These are phyloP conservation scores for Keqinozyma sinolaborantium DNA, from an alignment of 1,139 yeast species.

Conservation along the genomic window DNA sequence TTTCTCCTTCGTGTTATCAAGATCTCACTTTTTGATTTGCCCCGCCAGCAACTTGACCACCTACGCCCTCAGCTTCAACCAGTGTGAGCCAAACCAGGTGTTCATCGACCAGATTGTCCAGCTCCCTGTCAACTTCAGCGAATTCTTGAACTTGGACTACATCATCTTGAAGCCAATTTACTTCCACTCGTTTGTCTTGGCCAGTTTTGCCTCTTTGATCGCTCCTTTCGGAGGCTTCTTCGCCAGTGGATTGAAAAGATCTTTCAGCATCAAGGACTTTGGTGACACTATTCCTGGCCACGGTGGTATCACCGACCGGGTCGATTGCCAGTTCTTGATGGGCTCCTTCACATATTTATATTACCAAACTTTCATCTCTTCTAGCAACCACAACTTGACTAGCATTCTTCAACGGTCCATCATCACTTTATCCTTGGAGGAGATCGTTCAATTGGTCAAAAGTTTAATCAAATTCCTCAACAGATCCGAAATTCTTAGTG, in stretches of 20 bases:
- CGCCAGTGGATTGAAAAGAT: slow-evolving; percentile 94
- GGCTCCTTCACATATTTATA: slow-evolving; percentile 92
- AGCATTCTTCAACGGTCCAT: slow-evolving; percentile 73
- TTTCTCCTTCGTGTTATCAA: slow-evolving; percentile 61
- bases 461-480: slow-evolving; percentile 62
- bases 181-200: slow-evolving; percentile 79
- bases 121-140: slow-evolving; percentile 66
- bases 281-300: slow-evolving; percentile 63
- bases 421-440: slow-evolving; percentile 63
- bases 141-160: slow-evolving; percentile 22
- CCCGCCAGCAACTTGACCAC: slow-evolving; percentile 73
- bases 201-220: slow-evolving; percentile 92
- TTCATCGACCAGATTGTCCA: slow-evolving; percentile 76
- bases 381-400: slow-evolving; percentile 68
- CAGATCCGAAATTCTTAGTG: slow-evolving; percentile 48
- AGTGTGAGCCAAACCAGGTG: slow-evolving; percentile 84
- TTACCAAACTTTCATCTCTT: slow-evolving; percentile 86
- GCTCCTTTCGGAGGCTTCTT: slow-evolving; percentile 99
- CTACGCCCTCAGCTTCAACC: slow-evolving; percentile 41
- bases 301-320: slow-evolving; percentile 96
- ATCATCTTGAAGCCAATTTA: slow-evolving; percentile 80
- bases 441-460: slow-evolving; percentile 60
- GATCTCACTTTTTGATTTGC: slow-evolving; percentile 77
- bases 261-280: slow-evolving; percentile 71
- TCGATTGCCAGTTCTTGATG: slow-evolving; percentile 97